phyloP scores from a whole-genome alignment of 306 rosid species.

The Ochetophila trinervis region DNA sequence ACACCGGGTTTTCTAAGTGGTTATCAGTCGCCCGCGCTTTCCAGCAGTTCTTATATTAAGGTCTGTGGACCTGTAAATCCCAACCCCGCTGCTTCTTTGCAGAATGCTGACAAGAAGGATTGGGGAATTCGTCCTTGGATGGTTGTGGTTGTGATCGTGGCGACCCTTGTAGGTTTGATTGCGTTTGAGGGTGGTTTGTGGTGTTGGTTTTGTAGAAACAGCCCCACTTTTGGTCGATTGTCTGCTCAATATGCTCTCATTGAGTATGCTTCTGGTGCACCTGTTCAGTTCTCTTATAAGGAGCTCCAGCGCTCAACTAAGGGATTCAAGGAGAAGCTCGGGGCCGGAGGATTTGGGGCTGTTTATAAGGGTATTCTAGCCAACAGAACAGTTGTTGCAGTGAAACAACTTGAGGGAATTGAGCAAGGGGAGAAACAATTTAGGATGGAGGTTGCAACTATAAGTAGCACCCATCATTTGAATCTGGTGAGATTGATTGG shows the following conservation, averaged over 20 bases:
- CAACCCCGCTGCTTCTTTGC: slow-evolving; percentile 30
- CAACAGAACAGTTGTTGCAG: slow-evolving; percentile 67
- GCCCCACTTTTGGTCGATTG: slow-evolving; percentile 43
- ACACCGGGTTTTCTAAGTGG: slow-evolving; percentile 39
- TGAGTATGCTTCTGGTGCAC: slow-evolving; percentile 97
- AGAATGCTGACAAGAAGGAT: slow-evolving; percentile 21
- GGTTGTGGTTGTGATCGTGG: slow-evolving; percentile 42
- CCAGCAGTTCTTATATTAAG: slow-evolving; percentile 60
- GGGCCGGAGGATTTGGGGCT: slow-evolving; percentile 85
- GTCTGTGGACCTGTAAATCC: slow-evolving; percentile 48
- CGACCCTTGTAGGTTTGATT: slow-evolving; percentile 48
- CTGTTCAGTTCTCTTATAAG: slow-evolving; percentile 70
- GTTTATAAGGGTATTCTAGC: slow-evolving; percentile 70
- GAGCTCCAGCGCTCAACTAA: slow-evolving; percentile 72
- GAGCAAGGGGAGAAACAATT: slow-evolving; percentile 89
- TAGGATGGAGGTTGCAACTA: slow-evolving; percentile 81
- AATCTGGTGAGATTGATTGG: slow-evolving; percentile 84
- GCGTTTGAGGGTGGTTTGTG: slow-evolving; percentile 69
- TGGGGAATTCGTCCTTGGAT: slow-evolving; percentile 48
- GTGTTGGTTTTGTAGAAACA: slow-evolving; percentile 74
- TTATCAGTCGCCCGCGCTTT: slow-evolving; percentile 47
- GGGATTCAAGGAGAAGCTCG: slow-evolving; percentile 89
- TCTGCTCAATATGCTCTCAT: slow-evolving; percentile 81
- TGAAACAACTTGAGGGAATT: slow-evolving; percentile 83
- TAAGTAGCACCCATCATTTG: slow-evolving; percentile 88